Conservation (phyloP, 2,329 filamentous ascomycete genomes). For the Aspergillus pseudotamarii region DNA sequence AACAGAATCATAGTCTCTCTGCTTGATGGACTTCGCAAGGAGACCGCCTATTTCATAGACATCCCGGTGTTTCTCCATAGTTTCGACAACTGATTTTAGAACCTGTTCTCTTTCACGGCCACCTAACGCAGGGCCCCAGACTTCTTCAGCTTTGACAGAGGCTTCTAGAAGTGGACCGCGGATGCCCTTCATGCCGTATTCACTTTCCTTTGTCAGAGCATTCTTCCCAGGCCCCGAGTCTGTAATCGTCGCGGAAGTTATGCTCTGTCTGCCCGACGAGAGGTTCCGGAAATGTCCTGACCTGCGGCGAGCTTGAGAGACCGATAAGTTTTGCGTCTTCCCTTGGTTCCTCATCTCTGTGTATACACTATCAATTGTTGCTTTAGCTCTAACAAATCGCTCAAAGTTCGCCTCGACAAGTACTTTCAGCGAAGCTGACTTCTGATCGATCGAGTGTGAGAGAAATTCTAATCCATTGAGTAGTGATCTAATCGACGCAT, state of each 20-base stretch:
- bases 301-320: conserved; percentile 62
- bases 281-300: conserved; percentile 62
- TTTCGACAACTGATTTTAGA: conserved; percentile 74
- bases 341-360: conserved; percentile 87
- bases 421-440: conserved; percentile 93
- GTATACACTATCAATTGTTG: conserved; percentile 98
- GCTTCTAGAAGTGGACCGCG: conserved; percentile 86
- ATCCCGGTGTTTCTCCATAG: conserved; percentile 77
- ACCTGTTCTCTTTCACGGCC: conserved; percentile 89
- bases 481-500: conserved; percentile 79
- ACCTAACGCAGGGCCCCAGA: conserved; percentile 92
- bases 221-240: conserved; percentile 74
- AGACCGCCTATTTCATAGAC: conserved; percentile 79
- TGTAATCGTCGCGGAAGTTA: conserved; percentile 39
- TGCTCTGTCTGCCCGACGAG: conserved; percentile 45
- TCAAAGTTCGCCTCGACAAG: conserved; percentile 98
- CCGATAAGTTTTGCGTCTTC: conserved; percentile 46
- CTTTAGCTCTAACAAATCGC: conserved; percentile 94
- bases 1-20: conserved; percentile 85
- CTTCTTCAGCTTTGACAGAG: conserved; percentile 90
- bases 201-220: conserved; percentile 86
- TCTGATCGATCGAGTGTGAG: conserved; percentile 92
- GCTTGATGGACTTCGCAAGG: conserved; percentile 81
- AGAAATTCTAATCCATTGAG: conserved; percentile 82
- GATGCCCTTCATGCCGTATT: conserved; percentile 86